These are phyloP conservation scores for Chlamydomonas incerta DNA, from an alignment of 139 green algal species.

Conservation along the genomic window DNA sequence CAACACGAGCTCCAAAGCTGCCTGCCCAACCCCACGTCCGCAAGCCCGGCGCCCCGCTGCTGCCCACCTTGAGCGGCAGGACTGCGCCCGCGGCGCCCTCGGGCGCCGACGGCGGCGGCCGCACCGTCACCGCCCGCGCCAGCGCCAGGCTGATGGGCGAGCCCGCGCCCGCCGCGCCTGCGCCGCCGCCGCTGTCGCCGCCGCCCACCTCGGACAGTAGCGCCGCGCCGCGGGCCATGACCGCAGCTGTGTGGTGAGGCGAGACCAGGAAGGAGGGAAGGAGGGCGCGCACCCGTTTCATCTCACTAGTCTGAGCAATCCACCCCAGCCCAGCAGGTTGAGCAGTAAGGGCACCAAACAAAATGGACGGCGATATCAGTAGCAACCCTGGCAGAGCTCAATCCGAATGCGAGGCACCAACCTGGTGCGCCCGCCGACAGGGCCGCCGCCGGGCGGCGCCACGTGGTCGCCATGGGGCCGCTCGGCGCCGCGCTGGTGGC, in stretches of 20 bases:
- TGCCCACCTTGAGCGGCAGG: constrained; percentile 16
- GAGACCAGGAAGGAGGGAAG: neutral
- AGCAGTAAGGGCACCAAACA: too few relatives aligned
- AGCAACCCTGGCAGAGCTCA: too few relatives aligned
- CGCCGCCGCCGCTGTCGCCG: neutral
- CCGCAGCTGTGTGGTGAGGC: neutral
- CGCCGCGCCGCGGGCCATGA: neutral
- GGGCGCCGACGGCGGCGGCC: neutral
- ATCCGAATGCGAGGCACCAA: too few relatives aligned
- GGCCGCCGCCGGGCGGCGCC: neutral
- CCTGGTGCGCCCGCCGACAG: constrained; percentile 7
- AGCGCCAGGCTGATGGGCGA: constrained; percentile 37
- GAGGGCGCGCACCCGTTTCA: too few relatives aligned
- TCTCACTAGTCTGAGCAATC: neutral
- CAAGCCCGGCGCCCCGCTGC: too few relatives aligned
- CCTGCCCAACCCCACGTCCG: too few relatives aligned
- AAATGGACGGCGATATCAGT: too few relatives aligned
- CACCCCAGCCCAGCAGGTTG: too few relatives aligned
- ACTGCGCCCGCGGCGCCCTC: constrained; percentile 12
- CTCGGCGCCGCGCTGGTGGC: neutral
- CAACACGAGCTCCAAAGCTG: too few relatives aligned
- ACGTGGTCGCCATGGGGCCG: neutral
- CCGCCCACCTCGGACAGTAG: neutral
- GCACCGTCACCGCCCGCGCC: neutral
- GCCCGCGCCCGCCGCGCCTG: neutral